Evolutionary conservation across 1,284 basidiomycete genomes (phyloP).

Genomic region (Cerioporus squamosus): DNA sequence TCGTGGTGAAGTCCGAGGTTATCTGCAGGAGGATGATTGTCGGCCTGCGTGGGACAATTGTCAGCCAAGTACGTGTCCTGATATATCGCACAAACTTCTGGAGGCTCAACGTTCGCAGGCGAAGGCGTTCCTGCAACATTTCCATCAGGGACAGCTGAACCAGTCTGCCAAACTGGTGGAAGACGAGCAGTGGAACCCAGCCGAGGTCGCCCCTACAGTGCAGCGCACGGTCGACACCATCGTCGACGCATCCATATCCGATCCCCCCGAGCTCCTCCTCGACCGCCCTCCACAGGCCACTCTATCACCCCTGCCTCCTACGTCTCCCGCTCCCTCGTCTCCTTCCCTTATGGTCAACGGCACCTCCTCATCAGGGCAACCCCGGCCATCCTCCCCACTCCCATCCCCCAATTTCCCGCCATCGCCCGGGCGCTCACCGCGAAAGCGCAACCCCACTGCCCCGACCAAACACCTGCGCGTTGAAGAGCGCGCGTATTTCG

Average conservation of each 20-base stretch:
- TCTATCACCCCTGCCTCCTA: slow-evolving; percentile 25
- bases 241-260: slow-evolving; percentile 81
- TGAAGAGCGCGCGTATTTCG: slow-evolving; percentile 84
- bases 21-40: slow-evolving; percentile 92
- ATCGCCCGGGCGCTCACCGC: slow-evolving; percentile 26
- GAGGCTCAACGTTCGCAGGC: slow-evolving; percentile 51
- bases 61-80: slow-evolving; percentile 64
- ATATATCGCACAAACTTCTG: not conserved
- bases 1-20: slow-evolving; percentile 87
- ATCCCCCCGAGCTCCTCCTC: slow-evolving; percentile 69
- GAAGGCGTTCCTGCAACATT: slow-evolving; percentile 84
- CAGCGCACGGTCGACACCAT: slow-evolving; percentile 80
- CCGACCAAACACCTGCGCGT: slow-evolving; percentile 78
- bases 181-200: slow-evolving; percentile 87
- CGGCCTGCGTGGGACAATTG: slow-evolving; percentile 82
- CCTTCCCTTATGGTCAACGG: slow-evolving; percentile 30
- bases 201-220: slow-evolving; percentile 69
- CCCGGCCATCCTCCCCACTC: slow-evolving; percentile 33
- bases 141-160: slow-evolving; percentile 85
- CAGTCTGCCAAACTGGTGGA: slow-evolving; percentile 90
- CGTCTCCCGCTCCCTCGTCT: slow-evolving; percentile 26
- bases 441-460: slow-evolving; percentile 37
- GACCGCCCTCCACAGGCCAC: slow-evolving; percentile 32
- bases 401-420: slow-evolving; percentile 31
- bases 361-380: slow-evolving; percentile 5